Base-by-base conservation (phyloP, 1,284 basidiomycete genomes). In the Papiliotrema terrestris region DNA sequence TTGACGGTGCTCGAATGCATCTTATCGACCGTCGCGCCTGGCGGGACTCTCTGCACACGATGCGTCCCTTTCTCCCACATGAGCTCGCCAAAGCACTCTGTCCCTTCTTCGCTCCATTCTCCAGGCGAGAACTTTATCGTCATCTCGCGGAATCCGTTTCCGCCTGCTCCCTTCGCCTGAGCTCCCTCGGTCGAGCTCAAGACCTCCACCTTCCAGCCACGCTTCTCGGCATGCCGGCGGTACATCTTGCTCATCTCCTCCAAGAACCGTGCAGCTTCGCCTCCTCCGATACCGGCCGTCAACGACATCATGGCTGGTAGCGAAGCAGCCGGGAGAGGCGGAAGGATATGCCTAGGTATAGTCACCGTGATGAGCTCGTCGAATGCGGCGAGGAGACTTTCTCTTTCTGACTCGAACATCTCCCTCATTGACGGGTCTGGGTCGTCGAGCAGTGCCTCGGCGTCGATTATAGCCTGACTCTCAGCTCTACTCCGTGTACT, bases 21-120 rank as follows among this genome's bases (percentile, higher is more conserved):
- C 52, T 95, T 81, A 3, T 93, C 93, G 52, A 84, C 84, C 1
- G 86, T 81, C 63, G 97, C 93, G 1, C 93, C 98, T 0, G 84
- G 84, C 0, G 95, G 96, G 1, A 98, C 88, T 25, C 96, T 79
- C 78, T 98, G 95, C 0, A 99, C 92, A 5, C 95, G 83, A 78
- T 98, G 95, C 0, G 98, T 92, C 3, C 95, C 96, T 54, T 88
- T 92, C 75, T 98, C 95, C 84, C 87, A 94, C 43, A 86, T 80
- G 55, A 98, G 72, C 1, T 80, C 77, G 53, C 92, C 90, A 69
- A 89, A 98, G 2, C 86, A 87, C 1, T 86, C 85, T 0, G 89
- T 86, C 13, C 94, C 78, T 13, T 63, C 61, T 22, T 54, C 56
- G 13, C 25, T 51, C 8, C 41, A 62, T 25, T 57, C 41, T 1